Evolutionary conservation across 495 filamentous ascomycete genomes (phyloP), one percentile per base, ranked within the genome.

Genomic region (Xylaria castorea): DNA sequence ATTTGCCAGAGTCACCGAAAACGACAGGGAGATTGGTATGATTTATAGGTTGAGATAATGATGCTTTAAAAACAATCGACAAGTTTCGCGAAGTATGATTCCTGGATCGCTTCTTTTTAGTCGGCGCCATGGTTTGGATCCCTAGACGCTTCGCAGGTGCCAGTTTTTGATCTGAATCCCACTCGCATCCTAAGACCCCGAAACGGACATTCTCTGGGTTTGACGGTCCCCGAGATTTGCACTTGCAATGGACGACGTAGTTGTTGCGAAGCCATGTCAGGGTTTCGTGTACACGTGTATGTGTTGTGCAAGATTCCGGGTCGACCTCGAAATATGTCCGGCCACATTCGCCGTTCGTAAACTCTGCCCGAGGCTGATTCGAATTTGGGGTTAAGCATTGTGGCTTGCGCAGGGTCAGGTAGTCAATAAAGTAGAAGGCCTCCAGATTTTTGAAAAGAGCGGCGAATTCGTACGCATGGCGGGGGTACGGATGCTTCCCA

Each of bases 401-500:
- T 36, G 73, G 65, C 44, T 73, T 78, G 22, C 77, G 79, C 42
- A 78, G 27, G 7, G 78, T 75, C 16, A 81, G 55, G 22, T 75
- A 81, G 61, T 81, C 79, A 48, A 81, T 72, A 44, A 81, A 81
- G 58, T 80, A 80, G 69, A 81, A 81, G 1, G 74, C 72, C 50
- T 78, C 75, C 27, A 81, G 71, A 36, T 80, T 79, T 40, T 77
- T 76, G 72, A 80, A 79, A n/a, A 79, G 38, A 20, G 79, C 75
- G 11, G 78, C 76, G 36, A 81, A 80, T 67, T 81, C 73, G 68
- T 75, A 80, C 3, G 75, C 75, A 40, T 80, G 77, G 27, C 65
- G 71, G 5, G 79, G 79, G 44, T 73, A 73, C 1, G 72, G 66
- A 36, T 71, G 61, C n/a, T 61, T 57, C 18, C 16, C 42, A 38